phyloP scores from a whole-genome alignment of 768 basidiomycete genomes.

The Naganishia onofrii region DNA sequence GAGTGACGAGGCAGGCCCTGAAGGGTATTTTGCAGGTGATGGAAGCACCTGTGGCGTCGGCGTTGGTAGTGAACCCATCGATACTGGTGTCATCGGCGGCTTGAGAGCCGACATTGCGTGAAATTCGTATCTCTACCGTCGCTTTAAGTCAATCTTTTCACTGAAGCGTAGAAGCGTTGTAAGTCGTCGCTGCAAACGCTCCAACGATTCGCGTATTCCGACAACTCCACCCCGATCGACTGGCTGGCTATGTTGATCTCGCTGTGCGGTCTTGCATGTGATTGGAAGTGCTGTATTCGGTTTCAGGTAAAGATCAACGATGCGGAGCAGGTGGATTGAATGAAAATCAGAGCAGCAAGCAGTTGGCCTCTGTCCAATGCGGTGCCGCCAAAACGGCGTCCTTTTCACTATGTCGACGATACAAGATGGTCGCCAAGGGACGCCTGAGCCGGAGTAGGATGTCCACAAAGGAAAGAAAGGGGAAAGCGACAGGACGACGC shows the following conservation, averaged over 20 bases:
- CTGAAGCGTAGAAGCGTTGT: no score
- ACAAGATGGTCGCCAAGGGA: neutral
- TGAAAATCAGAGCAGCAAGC: no score
- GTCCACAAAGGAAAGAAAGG: no score
- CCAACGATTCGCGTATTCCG: neutral
- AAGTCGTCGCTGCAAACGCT: neutral
- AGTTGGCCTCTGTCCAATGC: no score
- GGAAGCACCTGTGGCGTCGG: slow-evolving; percentile 15
- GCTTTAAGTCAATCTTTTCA: no score
- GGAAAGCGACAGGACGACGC: no score
- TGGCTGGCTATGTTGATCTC: neutral
- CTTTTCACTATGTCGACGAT: neutral
- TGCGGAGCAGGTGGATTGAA: no score
- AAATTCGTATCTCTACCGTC: neutral
- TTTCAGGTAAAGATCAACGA: no score
- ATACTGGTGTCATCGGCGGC: slow-evolving; percentile 20
- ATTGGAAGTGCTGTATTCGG: neutral
- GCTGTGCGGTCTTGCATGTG: slow-evolving; percentile 17
- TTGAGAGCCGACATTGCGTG: slow-evolving; percentile 8
- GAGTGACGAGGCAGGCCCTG: neutral
- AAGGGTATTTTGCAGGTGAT: slow-evolving; percentile 3
- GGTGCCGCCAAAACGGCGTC: neutral
- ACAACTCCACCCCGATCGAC: neutral
- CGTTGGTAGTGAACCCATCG: slow-evolving; percentile 18
- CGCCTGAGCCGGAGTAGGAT: no score